Percentiles rank a stretch among this genome's conserved stretches.
phyloP scores from a whole-genome alignment of 345 rosid genomes.

The Rhizophora mangle region DNA sequence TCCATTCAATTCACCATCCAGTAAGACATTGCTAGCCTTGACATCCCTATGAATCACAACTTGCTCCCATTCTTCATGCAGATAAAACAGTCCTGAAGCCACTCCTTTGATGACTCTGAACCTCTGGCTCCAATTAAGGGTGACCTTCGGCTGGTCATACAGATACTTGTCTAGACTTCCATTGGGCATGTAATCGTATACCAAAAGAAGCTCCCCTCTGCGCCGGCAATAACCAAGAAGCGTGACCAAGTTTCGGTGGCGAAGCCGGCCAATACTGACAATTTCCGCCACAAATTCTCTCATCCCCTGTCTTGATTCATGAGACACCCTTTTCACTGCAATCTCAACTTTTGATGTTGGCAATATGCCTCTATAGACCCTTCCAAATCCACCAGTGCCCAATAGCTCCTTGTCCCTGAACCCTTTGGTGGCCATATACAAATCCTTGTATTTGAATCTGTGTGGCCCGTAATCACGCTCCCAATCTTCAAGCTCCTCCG shows the following conservation, averaged over 20 bases:
- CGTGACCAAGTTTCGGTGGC: slow-evolving; percentile 56
- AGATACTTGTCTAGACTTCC: slow-evolving; percentile 59
- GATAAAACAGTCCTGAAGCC: slow-evolving; percentile 50
- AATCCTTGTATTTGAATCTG: slow-evolving; percentile 57
- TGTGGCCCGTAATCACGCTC: slow-evolving; percentile 62
- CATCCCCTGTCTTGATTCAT: slow-evolving; percentile 62
- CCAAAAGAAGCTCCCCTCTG: slow-evolving; percentile 54
- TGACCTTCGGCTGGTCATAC: slow-evolving; percentile 36
- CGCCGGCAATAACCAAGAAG: slow-evolving; percentile 60
- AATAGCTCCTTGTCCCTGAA: slow-evolving; percentile 54
- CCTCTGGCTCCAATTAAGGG: slow-evolving; percentile 54
- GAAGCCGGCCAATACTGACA: slow-evolving; percentile 48
- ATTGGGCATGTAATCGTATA: slow-evolving; percentile 63
- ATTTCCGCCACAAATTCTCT: slow-evolving; percentile 60
- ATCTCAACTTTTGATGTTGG: slow-evolving; percentile 42
- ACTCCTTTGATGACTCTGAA: slow-evolving; percentile 50
- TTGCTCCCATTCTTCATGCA: slow-evolving; percentile 69
- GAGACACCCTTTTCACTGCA: slow-evolving; percentile 63
- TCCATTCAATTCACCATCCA: slow-evolving; percentile 53
- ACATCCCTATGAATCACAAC: slow-evolving; percentile 64
- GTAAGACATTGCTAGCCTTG: slow-evolving; percentile 56
- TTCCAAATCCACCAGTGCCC: slow-evolving; percentile 66
- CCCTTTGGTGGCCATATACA: slow-evolving; percentile 60
- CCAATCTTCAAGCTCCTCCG: slow-evolving; percentile 74
- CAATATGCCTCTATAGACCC: slow-evolving; percentile 55